These are phyloP conservation scores for Akanthomyces uredinophilus DNA, from an alignment of 2,329 filamentous ascomycete species.

Conservation along the genomic window DNA sequence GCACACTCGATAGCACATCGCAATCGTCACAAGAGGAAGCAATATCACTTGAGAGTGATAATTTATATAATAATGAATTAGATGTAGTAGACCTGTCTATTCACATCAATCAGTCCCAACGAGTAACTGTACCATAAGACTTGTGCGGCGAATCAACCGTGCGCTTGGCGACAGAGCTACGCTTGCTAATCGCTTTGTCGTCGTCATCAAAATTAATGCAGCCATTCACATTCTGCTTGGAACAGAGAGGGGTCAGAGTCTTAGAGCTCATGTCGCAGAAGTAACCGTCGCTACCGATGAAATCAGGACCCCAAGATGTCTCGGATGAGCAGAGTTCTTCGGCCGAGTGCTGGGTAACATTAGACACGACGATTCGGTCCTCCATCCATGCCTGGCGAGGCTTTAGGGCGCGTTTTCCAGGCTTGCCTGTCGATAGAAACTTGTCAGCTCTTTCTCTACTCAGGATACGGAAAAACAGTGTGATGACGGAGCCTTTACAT, in stretches of 20 bases:
- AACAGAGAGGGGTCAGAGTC: constrained; percentile 12
- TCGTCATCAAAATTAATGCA: constrained; percentile 9
- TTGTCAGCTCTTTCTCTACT: background rate
- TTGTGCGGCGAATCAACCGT: background rate
- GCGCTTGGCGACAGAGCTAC: background rate
- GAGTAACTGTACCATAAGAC: background rate
- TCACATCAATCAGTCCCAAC: background rate
- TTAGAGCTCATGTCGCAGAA: constrained; percentile 15
- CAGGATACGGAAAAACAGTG: background rate
- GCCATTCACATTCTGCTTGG: constrained; percentile 4
- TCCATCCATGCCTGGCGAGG: constrained; percentile 12
- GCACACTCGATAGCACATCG: too few relatives aligned
- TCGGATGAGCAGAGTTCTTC: constrained; percentile 11
- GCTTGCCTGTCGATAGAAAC: background rate
- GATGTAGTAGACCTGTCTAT: too few relatives aligned
- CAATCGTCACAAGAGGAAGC: too few relatives aligned
- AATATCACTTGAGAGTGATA: too few relatives aligned
- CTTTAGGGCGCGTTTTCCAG: background rate
- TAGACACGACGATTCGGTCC: constrained; percentile 9
- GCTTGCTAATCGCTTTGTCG: background rate
- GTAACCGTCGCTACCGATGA: constrained; percentile 9
- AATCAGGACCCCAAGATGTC: constrained; percentile 13
- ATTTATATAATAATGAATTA: too few relatives aligned
- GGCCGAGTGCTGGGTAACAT: constrained; percentile 9
- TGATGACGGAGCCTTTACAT: background rate